Evolutionary conservation across 768 basidiomycete species (phyloP), one percentile per base, ranked within the genome.

Genomic region (Calocybe cyanea): DNA sequence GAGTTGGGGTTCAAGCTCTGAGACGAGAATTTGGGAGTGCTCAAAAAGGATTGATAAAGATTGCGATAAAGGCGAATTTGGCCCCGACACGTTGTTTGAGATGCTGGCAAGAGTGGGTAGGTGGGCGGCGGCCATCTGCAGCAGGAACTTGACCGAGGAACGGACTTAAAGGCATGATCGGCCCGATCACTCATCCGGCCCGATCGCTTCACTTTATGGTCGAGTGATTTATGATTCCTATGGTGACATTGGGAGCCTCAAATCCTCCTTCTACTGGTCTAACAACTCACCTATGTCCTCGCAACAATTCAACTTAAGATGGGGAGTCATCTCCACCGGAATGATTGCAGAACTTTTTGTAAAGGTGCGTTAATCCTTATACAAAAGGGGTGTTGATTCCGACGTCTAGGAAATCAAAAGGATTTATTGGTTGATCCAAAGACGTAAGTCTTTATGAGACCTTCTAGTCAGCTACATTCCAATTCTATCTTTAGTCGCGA

Each of bases 261-360:
- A n/a, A n/a, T n/a, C n/a, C n/a, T n/a, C n/a, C n/a, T n/a, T n/a
- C n/a, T n/a, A n/a, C n/a, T n/a, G n/a, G n/a, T n/a, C n/a, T n/a
- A n/a, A n/a, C 11, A 11, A 6, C 5, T 28, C 6, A 28, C 11
- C 25, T 28, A 28, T 28, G 25, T 6, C 25, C 5, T 28, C 25
- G 25, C 25, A 28, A 28, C 25, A 28, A 28, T 11, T 6, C 5
- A 28, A 11, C 25, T 28, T 91, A 43, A 79, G 79, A 45, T 92
- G 91, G 92, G 91, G 92, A 14, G 87, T 93, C 52, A 85, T 95
- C 50, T 87, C 89, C 10, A 91, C 90, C 1, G 89, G 88, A 23
- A 58, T 61, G 15, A 93, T 92, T 47, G 81, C 89, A 7, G 68
- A 68, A 23, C 63, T 60, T 9, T 93, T 92, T 60, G 76, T 81